phyloP scores from a whole-genome alignment of 1,139 yeast species.

The Zygoascus hellenicus region DNA sequence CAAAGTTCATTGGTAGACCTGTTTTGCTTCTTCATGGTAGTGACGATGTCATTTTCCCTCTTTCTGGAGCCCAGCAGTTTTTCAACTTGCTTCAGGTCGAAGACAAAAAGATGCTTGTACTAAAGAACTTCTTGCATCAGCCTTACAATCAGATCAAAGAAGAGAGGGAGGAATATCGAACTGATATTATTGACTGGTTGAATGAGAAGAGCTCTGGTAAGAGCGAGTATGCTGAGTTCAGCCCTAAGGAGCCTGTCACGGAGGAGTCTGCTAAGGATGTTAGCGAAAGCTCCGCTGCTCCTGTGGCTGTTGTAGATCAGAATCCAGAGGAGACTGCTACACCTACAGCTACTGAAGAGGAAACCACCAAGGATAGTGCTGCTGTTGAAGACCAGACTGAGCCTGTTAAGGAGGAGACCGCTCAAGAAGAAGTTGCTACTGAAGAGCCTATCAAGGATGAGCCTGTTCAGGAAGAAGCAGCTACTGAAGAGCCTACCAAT shows the following conservation, averaged over 20 bases:
- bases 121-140: conserved; percentile 35
- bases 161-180: conserved; percentile 34
- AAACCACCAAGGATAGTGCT: conserved; percentile 4
- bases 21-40: conserved; percentile 52
- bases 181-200: conserved; percentile 41
- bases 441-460: conserved; percentile 11
- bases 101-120: conserved; percentile 34
- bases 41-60: conserved; percentile 50
- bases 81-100: conserved; percentile 34
- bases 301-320: conserved; percentile 7
- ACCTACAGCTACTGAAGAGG: conserved; percentile 10
- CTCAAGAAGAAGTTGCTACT: background rate
- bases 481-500: conserved; percentile 9
- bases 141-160: conserved; percentile 40
- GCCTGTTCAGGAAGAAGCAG: conserved; percentile 8
- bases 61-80: conserved; percentile 48
- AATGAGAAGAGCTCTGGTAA: conserved; percentile 22
- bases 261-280: conserved; percentile 2
- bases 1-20: conserved; percentile 43
- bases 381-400: conserved; percentile 8
- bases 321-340: conserved; percentile 6
- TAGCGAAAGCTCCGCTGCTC: conserved; percentile 1
- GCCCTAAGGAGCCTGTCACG: background rate
- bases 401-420: conserved; percentile 10
- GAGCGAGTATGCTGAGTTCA: conserved; percentile 7